Conservation (phyloP, 441 rosid species). For the Erysimum cheiri region DNA sequence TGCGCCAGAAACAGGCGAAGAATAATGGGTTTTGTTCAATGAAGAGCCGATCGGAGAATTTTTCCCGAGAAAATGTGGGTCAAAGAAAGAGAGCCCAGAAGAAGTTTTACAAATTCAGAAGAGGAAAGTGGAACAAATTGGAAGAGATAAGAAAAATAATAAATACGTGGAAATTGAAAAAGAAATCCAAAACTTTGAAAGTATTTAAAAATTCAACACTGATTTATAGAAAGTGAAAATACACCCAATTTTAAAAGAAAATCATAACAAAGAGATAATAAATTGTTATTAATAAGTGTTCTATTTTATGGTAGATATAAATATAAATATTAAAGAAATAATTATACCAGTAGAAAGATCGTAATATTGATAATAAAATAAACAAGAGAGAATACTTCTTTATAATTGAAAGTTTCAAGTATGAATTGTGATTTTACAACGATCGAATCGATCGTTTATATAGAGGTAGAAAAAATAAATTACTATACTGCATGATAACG, state of each 20-base stretch:
- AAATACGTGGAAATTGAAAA: not conserved
- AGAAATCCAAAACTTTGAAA: not conserved
- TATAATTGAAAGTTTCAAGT: too few relatives aligned
- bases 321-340: too few relatives aligned
- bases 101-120: slow-evolving; percentile 17
- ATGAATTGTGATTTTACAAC: too few relatives aligned
- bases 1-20: slow-evolving; percentile 8
- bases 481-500: too few relatives aligned
- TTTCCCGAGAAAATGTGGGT: slow-evolving; percentile 29
- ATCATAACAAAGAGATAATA: too few relatives aligned
- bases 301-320: too few relatives aligned
- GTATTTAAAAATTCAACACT: not conserved
- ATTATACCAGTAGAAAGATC: too few relatives aligned
- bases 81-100: slow-evolving; percentile 33
- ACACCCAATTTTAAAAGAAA: not conserved
- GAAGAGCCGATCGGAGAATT: slow-evolving; percentile 18
- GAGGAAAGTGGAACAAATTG: slow-evolving; percentile 24
- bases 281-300: too few relatives aligned
- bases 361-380: too few relatives aligned
- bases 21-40: slow-evolving; percentile 35
- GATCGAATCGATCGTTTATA: too few relatives aligned
- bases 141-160: slow-evolving; percentile 26
- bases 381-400: too few relatives aligned
- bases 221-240: not conserved
- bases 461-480: too few relatives aligned